phyloP scores from a whole-genome alignment of 257 asterid species.

The Plantago elongata region DNA sequence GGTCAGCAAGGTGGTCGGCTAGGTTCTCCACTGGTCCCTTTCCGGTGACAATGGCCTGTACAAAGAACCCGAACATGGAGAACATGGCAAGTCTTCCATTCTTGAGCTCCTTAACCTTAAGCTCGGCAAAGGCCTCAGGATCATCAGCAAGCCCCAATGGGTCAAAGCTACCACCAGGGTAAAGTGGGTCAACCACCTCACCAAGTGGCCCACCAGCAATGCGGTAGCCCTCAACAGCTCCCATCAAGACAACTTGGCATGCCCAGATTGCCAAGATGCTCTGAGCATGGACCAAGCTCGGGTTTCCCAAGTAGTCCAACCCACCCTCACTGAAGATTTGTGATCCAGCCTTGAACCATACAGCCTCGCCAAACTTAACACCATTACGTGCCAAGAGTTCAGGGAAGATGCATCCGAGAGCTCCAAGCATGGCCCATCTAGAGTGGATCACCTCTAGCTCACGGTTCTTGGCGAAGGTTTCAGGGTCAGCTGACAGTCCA shows the following conservation, averaged over 20 bases:
- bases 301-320: conserved; percentile 10
- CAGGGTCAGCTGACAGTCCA: conserved; percentile 10
- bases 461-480: conserved; percentile 10
- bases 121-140: conserved; percentile 3
- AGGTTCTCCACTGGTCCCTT: conserved; percentile 2
- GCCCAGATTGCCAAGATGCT: conserved; percentile 11
- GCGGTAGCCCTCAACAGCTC: conserved; percentile 12
- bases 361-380: conserved; percentile 7
- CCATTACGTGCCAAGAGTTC: conserved; percentile 10
- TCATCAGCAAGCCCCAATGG: conserved; percentile 8
- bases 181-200: conserved; percentile 8
- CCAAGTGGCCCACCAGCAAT: conserved; percentile 9
- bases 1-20: conserved; percentile 8
- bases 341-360: conserved; percentile 11
- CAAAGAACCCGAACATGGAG: conserved; percentile 11
- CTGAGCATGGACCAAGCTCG: conserved; percentile 10
- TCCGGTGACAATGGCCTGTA: conserved; percentile 9
- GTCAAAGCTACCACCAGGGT: conserved; percentile 11
- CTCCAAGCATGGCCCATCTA: conserved; percentile 12
- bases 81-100: conserved; percentile 11
- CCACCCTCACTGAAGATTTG: conserved; percentile 9
- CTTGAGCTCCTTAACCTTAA: conserved; percentile 11
- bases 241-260: conserved; percentile 6
- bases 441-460: conserved; percentile 11
- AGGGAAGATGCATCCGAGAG: conserved; percentile 5